Evolutionary conservation across 805 yeast genomes (phyloP).

Genomic region (Hagleromyces aurorensis): DNA sequence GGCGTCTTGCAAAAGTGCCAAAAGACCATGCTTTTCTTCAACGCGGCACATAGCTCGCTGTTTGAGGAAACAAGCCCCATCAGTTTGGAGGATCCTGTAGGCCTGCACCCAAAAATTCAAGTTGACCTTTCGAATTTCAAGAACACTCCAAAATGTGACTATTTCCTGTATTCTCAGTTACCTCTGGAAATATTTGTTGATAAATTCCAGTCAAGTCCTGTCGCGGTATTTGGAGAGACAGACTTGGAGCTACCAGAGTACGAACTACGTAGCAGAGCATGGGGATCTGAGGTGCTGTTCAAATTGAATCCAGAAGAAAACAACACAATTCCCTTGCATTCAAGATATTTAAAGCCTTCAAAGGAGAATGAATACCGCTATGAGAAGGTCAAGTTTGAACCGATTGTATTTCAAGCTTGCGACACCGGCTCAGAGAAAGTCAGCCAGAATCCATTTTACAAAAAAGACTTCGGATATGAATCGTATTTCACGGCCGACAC

Average conservation of each 20-base stretch:
- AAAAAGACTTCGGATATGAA: conserved; percentile 37
- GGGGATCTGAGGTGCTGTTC: conserved; percentile 43
- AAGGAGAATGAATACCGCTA: conserved; percentile 11
- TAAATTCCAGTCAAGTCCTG: conserved; percentile 42
- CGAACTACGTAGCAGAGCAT: conserved; percentile 24
- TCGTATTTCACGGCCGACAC: conserved; percentile 40
- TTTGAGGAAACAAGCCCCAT: conserved; percentile 3
- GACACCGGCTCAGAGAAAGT: conserved; percentile 26
- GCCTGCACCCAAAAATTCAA: conserved; percentile 33
- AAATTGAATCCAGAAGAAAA: conserved; percentile 22
- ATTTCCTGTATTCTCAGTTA: conserved; percentile 37
- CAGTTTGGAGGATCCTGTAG: conserved; percentile 26
- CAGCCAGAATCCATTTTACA: conserved; percentile 33
- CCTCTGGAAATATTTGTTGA: conserved; percentile 46
- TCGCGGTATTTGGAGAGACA: conserved; percentile 44
- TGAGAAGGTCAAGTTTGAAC: conserved; percentile 27
- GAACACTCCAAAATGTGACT: conserved; percentile 31
- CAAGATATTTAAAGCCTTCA: conserved; percentile 42
- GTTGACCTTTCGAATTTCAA: conserved; percentile 10
- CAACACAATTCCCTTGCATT: conserved; percentile 39
- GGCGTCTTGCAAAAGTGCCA: conserved; percentile 19
- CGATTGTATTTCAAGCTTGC: conserved; percentile 46
- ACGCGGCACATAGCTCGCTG: conserved; percentile 9
- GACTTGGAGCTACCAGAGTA: conserved; percentile 53
- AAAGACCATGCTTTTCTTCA: conserved; percentile 23